These are phyloP conservation scores for Podila verticillata DNA, from an alignment of 192 early-diverging fungal species.

Conservation along the genomic window DNA sequence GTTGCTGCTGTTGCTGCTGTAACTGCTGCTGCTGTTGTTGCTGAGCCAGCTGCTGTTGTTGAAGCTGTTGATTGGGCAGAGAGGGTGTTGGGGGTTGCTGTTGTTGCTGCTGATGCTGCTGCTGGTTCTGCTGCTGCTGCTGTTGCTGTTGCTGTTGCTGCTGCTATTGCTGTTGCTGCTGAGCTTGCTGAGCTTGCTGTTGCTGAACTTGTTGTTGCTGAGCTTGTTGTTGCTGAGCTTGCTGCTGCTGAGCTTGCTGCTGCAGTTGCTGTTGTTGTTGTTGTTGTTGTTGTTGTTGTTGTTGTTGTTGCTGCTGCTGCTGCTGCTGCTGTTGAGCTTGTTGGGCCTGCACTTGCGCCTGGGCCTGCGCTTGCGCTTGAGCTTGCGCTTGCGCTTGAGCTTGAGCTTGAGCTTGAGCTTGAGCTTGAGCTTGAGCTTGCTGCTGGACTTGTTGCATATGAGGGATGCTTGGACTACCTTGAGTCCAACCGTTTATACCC, in stretches of 20 bases:
- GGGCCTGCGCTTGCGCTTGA: background rate
- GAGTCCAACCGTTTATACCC: slow-evolving; percentile 17
- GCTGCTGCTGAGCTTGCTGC: background rate
- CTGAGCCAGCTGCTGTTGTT: slow-evolving; percentile 2
- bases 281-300: background rate
- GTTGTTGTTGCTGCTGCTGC: slow-evolving; percentile 8
- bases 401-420: background rate
- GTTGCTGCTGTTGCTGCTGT: slow-evolving; percentile 14
- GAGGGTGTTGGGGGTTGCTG: background rate
- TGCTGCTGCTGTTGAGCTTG: slow-evolving; percentile 11
- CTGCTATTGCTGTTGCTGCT: background rate
- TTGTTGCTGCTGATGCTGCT: slow-evolving; percentile 4
- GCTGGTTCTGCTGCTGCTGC: background rate
- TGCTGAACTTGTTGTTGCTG: slow-evolving; percentile 9
- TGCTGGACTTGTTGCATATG: slow-evolving; percentile 13
- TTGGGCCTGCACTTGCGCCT: background rate
- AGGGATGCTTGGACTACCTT: slow-evolving; percentile 14
- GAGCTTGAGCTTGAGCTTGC: background rate
- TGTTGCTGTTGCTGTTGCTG: background rate
- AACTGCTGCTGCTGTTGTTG: slow-evolving; percentile 11
- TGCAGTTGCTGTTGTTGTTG: background rate
- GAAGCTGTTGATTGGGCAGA: background rate
- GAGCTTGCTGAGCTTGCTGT: slow-evolving; percentile 9
- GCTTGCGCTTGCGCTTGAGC: background rate
- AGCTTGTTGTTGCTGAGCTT: background rate